A percentile compares a stretch with the other conserved stretches of the same genome.
phyloP scores from a whole-genome alignment of 805 yeast genomes.

The Pichia exigua region DNA sequence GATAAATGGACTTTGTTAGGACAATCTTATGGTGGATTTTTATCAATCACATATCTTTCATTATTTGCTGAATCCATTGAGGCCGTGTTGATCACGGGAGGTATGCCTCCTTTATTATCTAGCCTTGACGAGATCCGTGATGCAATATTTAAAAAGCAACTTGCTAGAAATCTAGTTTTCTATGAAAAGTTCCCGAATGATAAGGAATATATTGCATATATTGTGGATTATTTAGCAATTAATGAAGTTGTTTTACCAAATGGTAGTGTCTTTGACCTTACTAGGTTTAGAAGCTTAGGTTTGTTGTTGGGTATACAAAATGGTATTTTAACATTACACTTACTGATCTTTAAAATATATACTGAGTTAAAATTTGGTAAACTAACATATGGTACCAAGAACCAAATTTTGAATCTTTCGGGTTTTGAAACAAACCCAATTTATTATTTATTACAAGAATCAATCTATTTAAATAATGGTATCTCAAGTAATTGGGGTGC shows the following conservation, averaged over 20 bases:
- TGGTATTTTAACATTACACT: conserved; percentile 42
- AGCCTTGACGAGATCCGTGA: conserved; percentile 40
- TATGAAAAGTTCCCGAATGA: conserved; percentile 45
- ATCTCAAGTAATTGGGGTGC: conserved; percentile 43
- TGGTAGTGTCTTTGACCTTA: conserved; percentile 42
- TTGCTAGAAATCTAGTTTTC: conserved; percentile 35
- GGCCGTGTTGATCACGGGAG: conserved; percentile 46
- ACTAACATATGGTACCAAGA: conserved; percentile 33
- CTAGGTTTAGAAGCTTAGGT: conserved; percentile 49
- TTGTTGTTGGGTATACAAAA: conserved; percentile 42
- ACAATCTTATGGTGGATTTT: conserved; percentile 14
- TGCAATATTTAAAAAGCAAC: conserved; percentile 38
- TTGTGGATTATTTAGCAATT: conserved; percentile 28
- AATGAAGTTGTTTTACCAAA: conserved; percentile 36
- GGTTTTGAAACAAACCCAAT: conserved; percentile 47
- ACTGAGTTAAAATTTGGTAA: conserved; percentile 30
- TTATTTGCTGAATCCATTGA: conserved; percentile 26
- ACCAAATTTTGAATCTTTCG: conserved; percentile 26
- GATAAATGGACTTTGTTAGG: conserved; percentile 43
- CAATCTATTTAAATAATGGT: conserved; percentile 41
- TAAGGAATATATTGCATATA: conserved; percentile 28
- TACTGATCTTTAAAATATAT: conserved; percentile 33
- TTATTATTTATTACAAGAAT: conserved; percentile 51
- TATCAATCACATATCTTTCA: conserved; percentile 9
- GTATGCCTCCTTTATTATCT: conserved; percentile 45